Evolutionary conservation across 805 yeast genomes (phyloP).

Genomic region (Ascoidea asiatica): DNA sequence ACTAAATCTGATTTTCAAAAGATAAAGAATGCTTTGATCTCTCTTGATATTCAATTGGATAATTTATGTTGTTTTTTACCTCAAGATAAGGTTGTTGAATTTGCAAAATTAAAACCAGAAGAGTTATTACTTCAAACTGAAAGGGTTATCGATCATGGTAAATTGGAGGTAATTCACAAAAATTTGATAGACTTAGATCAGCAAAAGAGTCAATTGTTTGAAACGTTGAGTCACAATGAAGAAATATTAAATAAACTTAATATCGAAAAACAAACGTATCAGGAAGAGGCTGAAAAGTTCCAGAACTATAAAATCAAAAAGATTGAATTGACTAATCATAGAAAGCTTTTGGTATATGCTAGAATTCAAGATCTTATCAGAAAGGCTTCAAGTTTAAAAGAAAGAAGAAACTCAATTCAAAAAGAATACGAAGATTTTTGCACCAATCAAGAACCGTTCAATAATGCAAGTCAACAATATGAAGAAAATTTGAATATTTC

Average conservation of each 20-base stretch:
- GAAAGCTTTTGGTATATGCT: conserved; percentile 34
- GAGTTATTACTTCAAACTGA: conserved; percentile 66
- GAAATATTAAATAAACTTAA: conserved; percentile 19
- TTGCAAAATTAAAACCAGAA: conserved; percentile 71
- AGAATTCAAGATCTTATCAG: conserved; percentile 24
- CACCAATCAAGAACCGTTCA: conserved; percentile 8
- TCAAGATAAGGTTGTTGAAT: conserved; percentile 88
- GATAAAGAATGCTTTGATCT: conserved; percentile 30
- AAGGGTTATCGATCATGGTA: conserved; percentile 57
- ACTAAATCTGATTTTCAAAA: conserved; percentile 24
- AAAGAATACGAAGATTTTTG: conserved; percentile 13
- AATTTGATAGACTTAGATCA: conserved; percentile 38
- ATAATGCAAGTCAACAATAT: conserved; percentile 12
- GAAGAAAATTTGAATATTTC: conserved; percentile 11
- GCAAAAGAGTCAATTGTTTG: conserved; percentile 22
- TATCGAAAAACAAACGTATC: conserved; percentile 22
- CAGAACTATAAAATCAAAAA: conserved; percentile 33
- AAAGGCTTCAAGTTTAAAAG: conserved; percentile 13
- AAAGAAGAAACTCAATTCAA: conserved; percentile 13
- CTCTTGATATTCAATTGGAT: conserved; percentile 69
- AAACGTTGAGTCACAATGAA: conserved; percentile 21
- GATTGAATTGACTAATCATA: conserved; percentile 31
- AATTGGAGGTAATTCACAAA: conserved; percentile 43
- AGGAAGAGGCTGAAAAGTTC: conserved; percentile 34
- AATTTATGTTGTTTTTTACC: conserved; percentile 91